phyloP scores from a whole-genome alignment of 495 filamentous ascomycete species.

The Cryomyces minteri region DNA sequence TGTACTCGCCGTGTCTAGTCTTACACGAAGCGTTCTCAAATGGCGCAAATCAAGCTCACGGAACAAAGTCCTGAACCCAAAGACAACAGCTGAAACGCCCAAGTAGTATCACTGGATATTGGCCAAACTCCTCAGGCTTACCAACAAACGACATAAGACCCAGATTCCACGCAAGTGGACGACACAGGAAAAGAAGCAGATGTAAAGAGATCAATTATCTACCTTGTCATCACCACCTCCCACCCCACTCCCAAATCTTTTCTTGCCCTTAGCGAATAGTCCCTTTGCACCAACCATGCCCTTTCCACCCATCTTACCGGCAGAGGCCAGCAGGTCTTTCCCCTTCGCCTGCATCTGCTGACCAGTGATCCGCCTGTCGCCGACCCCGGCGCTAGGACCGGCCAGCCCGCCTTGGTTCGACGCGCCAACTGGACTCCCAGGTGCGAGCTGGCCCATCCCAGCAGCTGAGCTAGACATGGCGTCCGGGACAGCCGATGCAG shows the following conservation, averaged over 20 bases:
- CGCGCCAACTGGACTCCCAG: background rate
- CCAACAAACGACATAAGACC: background rate
- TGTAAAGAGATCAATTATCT: constrained; percentile 47
- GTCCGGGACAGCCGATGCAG: background rate
- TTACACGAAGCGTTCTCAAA: background rate
- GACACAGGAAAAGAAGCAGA: constrained; percentile 3
- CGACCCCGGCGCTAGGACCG: background rate
- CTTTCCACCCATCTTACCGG: constrained; percentile 51
- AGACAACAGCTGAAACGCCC: background rate
- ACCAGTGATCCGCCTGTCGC: constrained; percentile 19
- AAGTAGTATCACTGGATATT: background rate
- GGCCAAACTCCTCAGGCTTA: background rate
- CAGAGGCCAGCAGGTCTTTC: constrained; percentile 70
- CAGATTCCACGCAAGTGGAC: background rate
- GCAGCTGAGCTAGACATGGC: background rate
- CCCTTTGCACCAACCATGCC: constrained; percentile 67
- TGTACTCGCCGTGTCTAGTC: too few relatives aligned
- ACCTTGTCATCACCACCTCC: constrained; percentile 63
- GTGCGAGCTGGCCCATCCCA: background rate
- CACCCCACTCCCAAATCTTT: constrained; percentile 43
- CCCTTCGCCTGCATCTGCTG: constrained; percentile 38
- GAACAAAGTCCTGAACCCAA: background rate
- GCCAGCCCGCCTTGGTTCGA: background rate
- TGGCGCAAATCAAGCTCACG: background rate
- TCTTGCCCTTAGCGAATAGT: constrained; percentile 70